Evolutionary conservation across 139 green algal species (phyloP).

Genomic region (Diplosphaera chodatii): DNA sequence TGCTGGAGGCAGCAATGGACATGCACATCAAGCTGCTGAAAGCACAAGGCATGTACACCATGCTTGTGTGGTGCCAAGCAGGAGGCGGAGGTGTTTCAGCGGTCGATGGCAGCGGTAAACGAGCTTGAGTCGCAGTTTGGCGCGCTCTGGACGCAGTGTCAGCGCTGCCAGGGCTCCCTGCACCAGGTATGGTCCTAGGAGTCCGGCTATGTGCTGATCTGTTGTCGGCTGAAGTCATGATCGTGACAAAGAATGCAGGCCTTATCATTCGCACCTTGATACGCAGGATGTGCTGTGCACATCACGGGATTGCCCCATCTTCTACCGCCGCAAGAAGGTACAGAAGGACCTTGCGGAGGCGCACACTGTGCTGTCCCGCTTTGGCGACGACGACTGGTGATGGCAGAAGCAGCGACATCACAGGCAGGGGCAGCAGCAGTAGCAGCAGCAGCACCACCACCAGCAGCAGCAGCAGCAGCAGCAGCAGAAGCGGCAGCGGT

Average conservation of each 20-base stretch:
- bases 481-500: too few species aligned
- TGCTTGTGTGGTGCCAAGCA: constrained; percentile 5
- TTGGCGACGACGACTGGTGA: constrained; percentile 49
- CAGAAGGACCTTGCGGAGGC: constrained; percentile 94
- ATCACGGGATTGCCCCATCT: constrained; percentile 95
- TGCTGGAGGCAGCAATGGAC: too few species aligned
- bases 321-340: constrained; percentile 94
- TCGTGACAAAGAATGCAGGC: too few species aligned
- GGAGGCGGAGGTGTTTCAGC: constrained; percentile 70
- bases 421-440: too few species aligned
- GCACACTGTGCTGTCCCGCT: constrained; percentile 60
- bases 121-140: constrained; percentile 72
- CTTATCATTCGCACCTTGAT: not conserved
- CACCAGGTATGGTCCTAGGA: constrained; percentile 26
- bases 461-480: too few species aligned
- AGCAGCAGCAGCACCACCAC: too few species aligned
- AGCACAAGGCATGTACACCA: not conserved
- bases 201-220: not conserved
- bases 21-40: too few species aligned
- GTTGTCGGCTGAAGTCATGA: too few species aligned
- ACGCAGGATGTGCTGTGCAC: constrained; percentile 94
- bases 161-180: constrained; percentile 90
- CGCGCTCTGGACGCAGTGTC: constrained; percentile 94
- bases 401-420: too few species aligned
- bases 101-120: constrained; percentile 47